Evolutionary conservation across 1,284 basidiomycete genomes (phyloP).

Genomic region (Puccinia triticina): DNA sequence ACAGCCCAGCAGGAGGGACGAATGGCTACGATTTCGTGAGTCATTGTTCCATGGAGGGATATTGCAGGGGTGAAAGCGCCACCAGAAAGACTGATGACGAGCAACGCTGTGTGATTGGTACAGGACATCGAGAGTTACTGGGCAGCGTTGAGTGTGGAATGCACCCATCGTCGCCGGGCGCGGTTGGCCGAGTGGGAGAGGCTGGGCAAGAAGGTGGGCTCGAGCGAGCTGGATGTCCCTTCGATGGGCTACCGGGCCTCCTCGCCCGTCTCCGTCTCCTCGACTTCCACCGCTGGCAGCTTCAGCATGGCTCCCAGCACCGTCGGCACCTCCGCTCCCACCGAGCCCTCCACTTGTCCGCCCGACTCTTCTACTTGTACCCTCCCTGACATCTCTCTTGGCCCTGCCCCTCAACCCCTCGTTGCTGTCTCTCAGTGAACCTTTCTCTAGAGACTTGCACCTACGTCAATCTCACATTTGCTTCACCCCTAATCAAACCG

Average conservation of each 20-base stretch:
- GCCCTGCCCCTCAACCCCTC: neutral
- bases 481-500: neutral
- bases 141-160: constrained; percentile 29
- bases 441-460: too few species aligned
- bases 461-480: too few species aligned
- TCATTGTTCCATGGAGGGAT: neutral
- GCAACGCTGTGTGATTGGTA: too few species aligned
- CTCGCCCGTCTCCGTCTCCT: neutral
- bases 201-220: constrained; percentile 33
- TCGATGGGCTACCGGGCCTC: neutral
- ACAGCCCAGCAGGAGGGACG: constrained; percentile 30
- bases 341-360: neutral
- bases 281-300: neutral
- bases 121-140: constrained; percentile 44
- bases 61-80: too few species aligned
- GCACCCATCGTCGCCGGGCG: constrained; percentile 10
- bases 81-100: too few species aligned
- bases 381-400: neutral
- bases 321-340: neutral
- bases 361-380: neutral
- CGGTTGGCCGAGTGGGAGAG: constrained; percentile 28
- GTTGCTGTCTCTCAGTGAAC: neutral
- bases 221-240: constrained; percentile 23
- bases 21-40: constrained; percentile 46
- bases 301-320: neutral